Conservation (phyloP, 2,329 filamentous ascomycete genomes). For the Exophiala bonariae region DNA sequence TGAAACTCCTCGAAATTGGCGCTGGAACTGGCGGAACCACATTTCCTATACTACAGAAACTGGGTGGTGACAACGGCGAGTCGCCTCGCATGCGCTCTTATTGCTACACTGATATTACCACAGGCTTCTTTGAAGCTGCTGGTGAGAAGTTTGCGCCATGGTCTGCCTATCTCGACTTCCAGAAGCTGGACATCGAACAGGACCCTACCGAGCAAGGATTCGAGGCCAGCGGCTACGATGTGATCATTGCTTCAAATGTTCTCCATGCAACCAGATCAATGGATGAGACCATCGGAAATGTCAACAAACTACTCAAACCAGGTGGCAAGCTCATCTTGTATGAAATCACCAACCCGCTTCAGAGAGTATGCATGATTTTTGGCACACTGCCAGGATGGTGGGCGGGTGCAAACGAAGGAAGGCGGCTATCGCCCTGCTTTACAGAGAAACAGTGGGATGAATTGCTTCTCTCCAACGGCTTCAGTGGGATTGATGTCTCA, state of each 20-base stretch:
- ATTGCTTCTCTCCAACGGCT: constrained; percentile 24
- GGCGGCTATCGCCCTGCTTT: constrained; percentile 14
- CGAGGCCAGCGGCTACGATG: constrained; percentile 29
- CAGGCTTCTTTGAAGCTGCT: constrained; percentile 11
- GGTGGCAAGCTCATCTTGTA: constrained; percentile 32
- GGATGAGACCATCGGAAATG: constrained; percentile 30
- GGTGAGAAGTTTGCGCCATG: constrained; percentile 4
- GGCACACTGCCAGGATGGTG: constrained; percentile 42
- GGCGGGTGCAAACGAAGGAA: constrained; percentile 32
- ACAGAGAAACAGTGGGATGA: constrained; percentile 27
- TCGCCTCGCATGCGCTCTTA: constrained; percentile 1
- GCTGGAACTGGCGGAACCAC: constrained; percentile 34
- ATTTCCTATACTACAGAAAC: constrained; percentile 5
- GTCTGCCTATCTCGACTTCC: constrained; percentile 3
- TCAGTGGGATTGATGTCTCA: constrained; percentile 30
- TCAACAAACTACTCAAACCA: constrained; percentile 31
- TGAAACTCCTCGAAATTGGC: constrained; percentile 30
- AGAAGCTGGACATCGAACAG: constrained; percentile 10
- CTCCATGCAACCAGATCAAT: constrained; percentile 33
- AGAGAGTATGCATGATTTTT: constrained; percentile 30
- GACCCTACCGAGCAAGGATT: constrained; percentile 6
- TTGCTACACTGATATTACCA: constrained; percentile 11
- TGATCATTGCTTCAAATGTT: constrained; percentile 34
- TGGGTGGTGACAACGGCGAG: constrained; percentile 12
- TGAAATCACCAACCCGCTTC: constrained; percentile 18